phyloP scores from a whole-genome alignment of 1,284 basidiomycete genomes.

The Cryptococcus sp. region DNA sequence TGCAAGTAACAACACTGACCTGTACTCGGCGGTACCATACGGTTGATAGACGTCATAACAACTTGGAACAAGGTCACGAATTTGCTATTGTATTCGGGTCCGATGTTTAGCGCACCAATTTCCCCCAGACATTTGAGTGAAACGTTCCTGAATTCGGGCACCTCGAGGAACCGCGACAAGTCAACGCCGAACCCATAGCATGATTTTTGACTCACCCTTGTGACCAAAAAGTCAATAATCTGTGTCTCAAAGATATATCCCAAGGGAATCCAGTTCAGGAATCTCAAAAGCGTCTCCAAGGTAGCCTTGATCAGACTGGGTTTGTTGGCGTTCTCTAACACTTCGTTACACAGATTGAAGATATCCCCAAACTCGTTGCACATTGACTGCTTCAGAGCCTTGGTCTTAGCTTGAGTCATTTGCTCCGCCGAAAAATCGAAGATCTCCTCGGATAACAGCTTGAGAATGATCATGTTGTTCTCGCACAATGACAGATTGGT shows the following conservation, averaged over 20 bases:
- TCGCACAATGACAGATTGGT: constrained; percentile 95
- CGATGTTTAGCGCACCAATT: constrained; percentile 88
- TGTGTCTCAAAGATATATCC: constrained; percentile 99
- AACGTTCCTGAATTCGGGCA: constrained; percentile 94
- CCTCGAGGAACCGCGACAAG: constrained; percentile 76
- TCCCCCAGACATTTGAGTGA: constrained; percentile 98
- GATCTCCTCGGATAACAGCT: constrained; percentile 96
- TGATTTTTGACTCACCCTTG: constrained; percentile 59
- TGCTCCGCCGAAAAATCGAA: constrained; percentile 99
- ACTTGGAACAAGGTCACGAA: constrained; percentile 96
- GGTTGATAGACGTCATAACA: constrained; percentile 95
- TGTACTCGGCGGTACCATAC: constrained; percentile 95
- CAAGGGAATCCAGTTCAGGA: constrained; percentile 99
- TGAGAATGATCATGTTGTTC: constrained; percentile 99
- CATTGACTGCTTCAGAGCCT: constrained; percentile 96
- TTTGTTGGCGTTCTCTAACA: constrained; percentile 97
- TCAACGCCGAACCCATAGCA: constrained; percentile 3
- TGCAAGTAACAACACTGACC: constrained; percentile 44
- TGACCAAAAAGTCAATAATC: constrained; percentile 90
- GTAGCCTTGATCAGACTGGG: constrained; percentile 92
- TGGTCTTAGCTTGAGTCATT: constrained; percentile 98
- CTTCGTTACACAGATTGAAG: constrained; percentile 92
- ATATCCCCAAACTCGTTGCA: constrained; percentile 95
- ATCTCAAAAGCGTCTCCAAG: constrained; percentile 89
- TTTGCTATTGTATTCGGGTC: constrained; percentile 97